Evolutionary conservation across 306 rosid genomes (phyloP).

Genomic region (Gleditsia sinensis): DNA sequence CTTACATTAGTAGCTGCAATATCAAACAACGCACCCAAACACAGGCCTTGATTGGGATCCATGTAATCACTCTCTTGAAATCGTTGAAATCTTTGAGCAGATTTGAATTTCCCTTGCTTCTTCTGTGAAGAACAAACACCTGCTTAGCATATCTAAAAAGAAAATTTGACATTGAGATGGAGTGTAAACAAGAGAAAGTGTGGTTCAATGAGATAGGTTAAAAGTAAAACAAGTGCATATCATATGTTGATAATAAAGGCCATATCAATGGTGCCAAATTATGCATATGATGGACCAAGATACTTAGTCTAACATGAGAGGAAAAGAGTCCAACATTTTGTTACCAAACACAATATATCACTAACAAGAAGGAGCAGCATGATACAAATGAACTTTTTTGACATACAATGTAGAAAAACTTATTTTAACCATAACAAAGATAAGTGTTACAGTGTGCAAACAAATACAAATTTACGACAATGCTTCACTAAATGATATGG

Average conservation of each 20-base stretch:
- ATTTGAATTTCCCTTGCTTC: constrained; percentile 67
- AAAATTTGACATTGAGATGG: constrained; percentile 31
- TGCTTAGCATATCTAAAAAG: constrained; percentile 25
- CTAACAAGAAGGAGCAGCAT: background rate
- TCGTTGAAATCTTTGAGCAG: constrained; percentile 60
- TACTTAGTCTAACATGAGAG: background rate
- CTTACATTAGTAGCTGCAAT: constrained; percentile 94
- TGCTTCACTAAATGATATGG: background rate
- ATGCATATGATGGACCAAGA: constrained; percentile 14
- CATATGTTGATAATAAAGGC: background rate
- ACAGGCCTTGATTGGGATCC: constrained; percentile 87
- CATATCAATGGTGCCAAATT: constrained; percentile 19
- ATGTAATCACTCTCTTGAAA: constrained; percentile 89
- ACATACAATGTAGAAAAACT: background rate
- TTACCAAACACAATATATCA: constrained; percentile 6
- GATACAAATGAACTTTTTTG: background rate
- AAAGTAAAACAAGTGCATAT: constrained; percentile 17
- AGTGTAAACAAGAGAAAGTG: constrained; percentile 14
- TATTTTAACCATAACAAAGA: constrained; percentile 7
- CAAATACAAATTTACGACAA: background rate
- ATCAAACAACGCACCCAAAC: constrained; percentile 92
- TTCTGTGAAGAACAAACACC: constrained; percentile 54
- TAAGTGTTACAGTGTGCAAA: background rate
- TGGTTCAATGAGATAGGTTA: constrained; percentile 15
- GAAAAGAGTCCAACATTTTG: background rate